Percentiles rank a stretch among this genome's conserved stretches.
Conservation (phyloP, 148 eudicot species). For the Bassia scoparia region DNA sequence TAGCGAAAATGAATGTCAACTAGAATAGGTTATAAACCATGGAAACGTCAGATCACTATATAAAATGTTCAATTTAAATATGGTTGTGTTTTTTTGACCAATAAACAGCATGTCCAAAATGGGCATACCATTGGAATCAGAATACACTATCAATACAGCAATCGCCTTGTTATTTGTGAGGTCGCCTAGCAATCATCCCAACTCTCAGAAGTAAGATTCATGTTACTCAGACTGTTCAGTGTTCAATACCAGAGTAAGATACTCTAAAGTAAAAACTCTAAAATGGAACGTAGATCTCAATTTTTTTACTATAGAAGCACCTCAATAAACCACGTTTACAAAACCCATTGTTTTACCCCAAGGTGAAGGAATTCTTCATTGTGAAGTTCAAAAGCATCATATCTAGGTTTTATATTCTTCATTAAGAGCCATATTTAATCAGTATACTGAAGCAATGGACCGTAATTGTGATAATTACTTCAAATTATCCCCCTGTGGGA, state of each 20-base stretch:
- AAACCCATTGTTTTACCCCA: no score
- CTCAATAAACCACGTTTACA: no score
- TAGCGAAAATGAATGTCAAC: neutral
- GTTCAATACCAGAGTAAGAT: neutral
- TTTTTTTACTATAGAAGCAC: no score
- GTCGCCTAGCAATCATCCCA: constrained; percentile 2
- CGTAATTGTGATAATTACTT: no score
- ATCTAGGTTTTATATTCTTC: no score
- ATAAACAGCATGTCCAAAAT: neutral
- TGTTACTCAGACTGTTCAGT: neutral
- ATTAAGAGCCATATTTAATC: no score
- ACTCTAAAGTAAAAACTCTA: neutral
- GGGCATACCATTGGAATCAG: neutral
- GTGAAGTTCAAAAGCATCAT: no score
- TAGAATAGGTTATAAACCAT: neutral
- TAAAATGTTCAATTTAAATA: neutral
- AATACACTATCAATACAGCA: neutral
- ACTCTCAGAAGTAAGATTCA: neutral
- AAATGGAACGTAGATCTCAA: no score
- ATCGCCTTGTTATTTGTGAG: constrained; percentile 2
- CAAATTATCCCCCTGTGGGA: no score
- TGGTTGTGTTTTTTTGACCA: neutral
- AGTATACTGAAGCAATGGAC: no score
- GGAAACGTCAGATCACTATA: neutral
- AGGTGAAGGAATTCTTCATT: no score